A percentile compares a stretch with the other conserved stretches of the same genome.
phyloP scores from a whole-genome alignment of 306 rosid species.

The Alnus glutinosa region DNA sequence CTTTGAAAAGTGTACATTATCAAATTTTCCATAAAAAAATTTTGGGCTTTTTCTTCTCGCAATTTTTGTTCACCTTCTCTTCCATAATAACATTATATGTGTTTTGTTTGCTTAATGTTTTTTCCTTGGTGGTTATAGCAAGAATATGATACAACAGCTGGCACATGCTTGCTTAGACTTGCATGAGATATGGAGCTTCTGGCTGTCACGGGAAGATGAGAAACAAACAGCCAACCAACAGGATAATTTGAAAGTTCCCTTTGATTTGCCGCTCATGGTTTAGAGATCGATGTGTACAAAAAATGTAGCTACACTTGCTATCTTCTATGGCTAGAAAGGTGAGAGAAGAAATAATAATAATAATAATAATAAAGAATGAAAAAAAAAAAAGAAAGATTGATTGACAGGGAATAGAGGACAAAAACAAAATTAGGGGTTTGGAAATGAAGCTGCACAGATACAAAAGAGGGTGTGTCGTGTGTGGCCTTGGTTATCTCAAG shows the following conservation, averaged over 20 bases:
- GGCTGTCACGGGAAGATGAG: no score
- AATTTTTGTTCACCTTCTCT: not conserved
- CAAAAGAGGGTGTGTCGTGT: slow-evolving; percentile 16
- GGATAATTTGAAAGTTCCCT: no score
- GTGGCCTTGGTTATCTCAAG: slow-evolving; percentile 38
- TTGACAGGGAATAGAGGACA: slow-evolving; percentile 10
- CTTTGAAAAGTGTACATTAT: slow-evolving; percentile 73
- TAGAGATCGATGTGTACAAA: no score
- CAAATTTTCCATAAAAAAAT: slow-evolving; percentile 65
- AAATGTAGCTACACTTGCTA: not conserved
- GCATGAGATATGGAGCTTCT: no score
- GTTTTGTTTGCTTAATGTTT: not conserved
- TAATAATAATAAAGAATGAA: no score
- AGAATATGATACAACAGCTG: no score
- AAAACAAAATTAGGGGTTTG: slow-evolving; percentile 11
- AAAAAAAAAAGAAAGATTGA: no score
- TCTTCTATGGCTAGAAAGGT: not conserved
- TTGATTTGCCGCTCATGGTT: no score
- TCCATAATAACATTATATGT: not conserved
- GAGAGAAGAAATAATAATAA: not conserved
- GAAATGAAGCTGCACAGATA: slow-evolving; percentile 6
- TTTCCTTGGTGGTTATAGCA: not conserved
- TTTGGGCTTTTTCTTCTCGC: slow-evolving; percentile 39
- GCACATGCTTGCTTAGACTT: no score
- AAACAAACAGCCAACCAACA: no score